A percentile compares a stretch with the other conserved stretches of the same genome.
phyloP scores from a whole-genome alignment of 2,329 filamentous ascomycete species.

The Apiospora arundinis region DNA sequence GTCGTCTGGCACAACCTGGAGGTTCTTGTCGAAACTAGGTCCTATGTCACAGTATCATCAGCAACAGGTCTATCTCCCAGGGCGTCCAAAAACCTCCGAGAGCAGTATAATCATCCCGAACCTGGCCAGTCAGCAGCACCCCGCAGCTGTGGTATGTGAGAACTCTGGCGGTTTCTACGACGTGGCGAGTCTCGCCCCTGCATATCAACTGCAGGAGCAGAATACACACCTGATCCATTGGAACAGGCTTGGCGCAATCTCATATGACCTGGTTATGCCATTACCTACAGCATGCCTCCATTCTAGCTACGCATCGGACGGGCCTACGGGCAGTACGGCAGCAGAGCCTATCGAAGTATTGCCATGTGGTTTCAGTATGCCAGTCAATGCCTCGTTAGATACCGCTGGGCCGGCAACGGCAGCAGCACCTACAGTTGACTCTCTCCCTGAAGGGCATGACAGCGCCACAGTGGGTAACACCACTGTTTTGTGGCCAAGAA shows the following conservation, averaged over 20 bases:
- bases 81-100: background rate
- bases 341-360: too few species aligned
- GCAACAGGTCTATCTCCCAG: slow-evolving; percentile 46
- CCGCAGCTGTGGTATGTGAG: background rate
- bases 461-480: too few species aligned
- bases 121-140: background rate
- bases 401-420: too few species aligned
- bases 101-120: background rate
- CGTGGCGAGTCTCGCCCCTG: background rate
- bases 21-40: slow-evolving; percentile 66
- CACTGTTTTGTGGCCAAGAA: too few species aligned
- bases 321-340: too few species aligned
- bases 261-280: background rate
- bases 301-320: background rate
- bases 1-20: slow-evolving; percentile 62
- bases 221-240: too few species aligned
- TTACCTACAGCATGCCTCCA: background rate
- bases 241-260: background rate
- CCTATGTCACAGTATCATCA: slow-evolving; percentile 65
- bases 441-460: too few species aligned
- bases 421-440: too few species aligned
- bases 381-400: too few species aligned
- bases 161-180: background rate
- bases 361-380: too few species aligned
- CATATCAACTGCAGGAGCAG: too few species aligned